These are phyloP conservation scores for Tripterygium wilfordii DNA, from an alignment of 177 flowering plant genomes.

Conservation along the genomic window DNA sequence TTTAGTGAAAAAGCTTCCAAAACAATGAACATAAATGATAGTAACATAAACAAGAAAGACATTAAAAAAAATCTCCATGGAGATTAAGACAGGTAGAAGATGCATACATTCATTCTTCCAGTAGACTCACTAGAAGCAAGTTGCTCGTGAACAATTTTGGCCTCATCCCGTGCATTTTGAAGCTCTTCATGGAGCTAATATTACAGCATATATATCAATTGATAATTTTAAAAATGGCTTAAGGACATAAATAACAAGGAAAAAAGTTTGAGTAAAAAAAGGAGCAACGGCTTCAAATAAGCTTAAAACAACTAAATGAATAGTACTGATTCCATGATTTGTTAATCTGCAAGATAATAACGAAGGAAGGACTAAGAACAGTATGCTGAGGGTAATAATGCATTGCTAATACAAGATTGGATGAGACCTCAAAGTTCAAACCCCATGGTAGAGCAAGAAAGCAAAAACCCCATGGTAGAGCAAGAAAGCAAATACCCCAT, in stretches of 20 bases:
- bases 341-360: too few species aligned
- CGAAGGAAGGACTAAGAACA: too few species aligned
- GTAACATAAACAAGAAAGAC: neutral
- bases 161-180: constrained; percentile 45
- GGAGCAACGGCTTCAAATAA: neutral
- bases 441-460: too few species aligned
- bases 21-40: neutral
- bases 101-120: constrained; percentile 17
- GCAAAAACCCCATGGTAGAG: too few species aligned
- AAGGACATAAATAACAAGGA: neutral
- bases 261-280: neutral
- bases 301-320: too few species aligned
- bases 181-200: constrained; percentile 49
- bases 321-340: too few species aligned
- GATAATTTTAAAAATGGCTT: neutral
- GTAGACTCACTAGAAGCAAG: constrained; percentile 19
- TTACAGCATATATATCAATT: constrained; percentile 1
- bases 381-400: too few species aligned
- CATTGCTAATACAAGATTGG: too few species aligned
- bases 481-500: too few species aligned
- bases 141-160: constrained; percentile 34
- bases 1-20: too few species aligned
- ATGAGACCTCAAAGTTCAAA: too few species aligned
- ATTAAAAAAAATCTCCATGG: neutral
- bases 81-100: neutral